phyloP scores from a whole-genome alignment of 2,329 filamentous ascomycete species.

The Tothia fuscella region DNA sequence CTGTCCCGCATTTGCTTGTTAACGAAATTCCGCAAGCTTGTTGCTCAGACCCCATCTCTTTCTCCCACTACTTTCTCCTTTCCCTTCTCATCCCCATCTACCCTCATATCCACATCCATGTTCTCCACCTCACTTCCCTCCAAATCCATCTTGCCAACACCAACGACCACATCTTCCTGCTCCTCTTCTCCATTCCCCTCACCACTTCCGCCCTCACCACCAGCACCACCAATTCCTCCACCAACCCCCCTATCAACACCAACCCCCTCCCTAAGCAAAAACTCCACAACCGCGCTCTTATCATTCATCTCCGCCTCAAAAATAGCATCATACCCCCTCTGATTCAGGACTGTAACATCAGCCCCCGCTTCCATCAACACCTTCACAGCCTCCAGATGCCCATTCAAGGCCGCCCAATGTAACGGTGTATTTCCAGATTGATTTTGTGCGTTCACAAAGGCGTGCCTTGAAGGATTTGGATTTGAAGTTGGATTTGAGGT shows the following conservation, averaged over 20 bases:
- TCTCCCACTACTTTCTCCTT: conserved; percentile 10
- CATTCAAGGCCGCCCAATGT: conserved; percentile 88
- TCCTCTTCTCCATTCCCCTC: conserved; percentile 17
- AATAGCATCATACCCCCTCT: conserved; percentile 59
- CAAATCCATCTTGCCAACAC: conserved; percentile 7
- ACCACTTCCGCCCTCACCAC: conserved; percentile 25
- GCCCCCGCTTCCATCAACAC: conserved; percentile 64
- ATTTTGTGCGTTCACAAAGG: conserved; percentile 61
- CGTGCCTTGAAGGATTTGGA: conserved; percentile 32
- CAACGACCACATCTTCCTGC: conserved; percentile 12
- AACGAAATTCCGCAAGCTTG: no score
- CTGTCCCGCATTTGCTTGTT: no score
- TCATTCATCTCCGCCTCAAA: conserved; percentile 39
- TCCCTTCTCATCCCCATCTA: neutral
- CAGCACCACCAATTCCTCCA: no score
- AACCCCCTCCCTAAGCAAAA: conserved; percentile 34
- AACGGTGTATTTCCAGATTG: conserved; percentile 78
- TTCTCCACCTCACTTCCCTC: conserved; percentile 9
- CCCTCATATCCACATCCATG: conserved; percentile 1
- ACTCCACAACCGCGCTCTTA: conserved; percentile 36
- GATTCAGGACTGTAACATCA: conserved; percentile 66
- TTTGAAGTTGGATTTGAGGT: no score
- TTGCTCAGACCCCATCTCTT: no score
- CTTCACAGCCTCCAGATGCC: conserved; percentile 71
- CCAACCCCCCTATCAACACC: conserved; percentile 27